phyloP scores from a whole-genome alignment of 768 basidiomycete genomes.

The Termitomyces sp. region DNA sequence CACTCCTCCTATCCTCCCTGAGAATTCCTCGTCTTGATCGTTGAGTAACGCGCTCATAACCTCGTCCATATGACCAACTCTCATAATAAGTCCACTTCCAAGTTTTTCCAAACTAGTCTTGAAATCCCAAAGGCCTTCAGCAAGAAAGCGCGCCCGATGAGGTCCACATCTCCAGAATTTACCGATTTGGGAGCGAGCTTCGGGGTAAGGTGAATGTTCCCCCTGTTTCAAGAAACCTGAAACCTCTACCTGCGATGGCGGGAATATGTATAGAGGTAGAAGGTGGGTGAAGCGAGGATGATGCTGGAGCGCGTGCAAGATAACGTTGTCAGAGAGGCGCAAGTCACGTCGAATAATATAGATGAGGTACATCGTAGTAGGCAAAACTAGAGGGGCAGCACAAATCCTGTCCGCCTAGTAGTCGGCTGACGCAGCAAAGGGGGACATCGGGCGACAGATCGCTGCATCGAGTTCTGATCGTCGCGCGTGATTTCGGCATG shows the following conservation, averaged over 20 bases:
- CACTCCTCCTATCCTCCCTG: not conserved
- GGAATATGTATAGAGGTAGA: constrained; percentile 3
- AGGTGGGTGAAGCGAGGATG: constrained; percentile 1
- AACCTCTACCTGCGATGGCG: constrained; percentile 5
- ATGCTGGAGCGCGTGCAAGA: not conserved
- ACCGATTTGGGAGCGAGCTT: not conserved
- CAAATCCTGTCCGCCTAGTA: not conserved
- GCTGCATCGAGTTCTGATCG: not conserved
- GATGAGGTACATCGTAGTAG: constrained; percentile 3
- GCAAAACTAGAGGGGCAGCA: not conserved
- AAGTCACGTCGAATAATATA: constrained; percentile 4
- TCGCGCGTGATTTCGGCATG: not conserved
- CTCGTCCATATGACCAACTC: not conserved
- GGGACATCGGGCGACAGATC: not conserved
- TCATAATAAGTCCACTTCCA: not conserved
- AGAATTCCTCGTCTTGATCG: not conserved
- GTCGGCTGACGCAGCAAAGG: not conserved
- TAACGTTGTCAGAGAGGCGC: constrained; percentile 4
- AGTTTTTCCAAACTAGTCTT: not conserved
- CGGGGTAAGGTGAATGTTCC: not conserved
- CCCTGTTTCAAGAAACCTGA: constrained; percentile 1
- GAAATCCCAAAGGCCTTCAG: not conserved
- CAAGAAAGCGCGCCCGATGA: not conserved
- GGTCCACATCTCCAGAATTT: not conserved
- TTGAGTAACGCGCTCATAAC: not conserved